phyloP scores from a whole-genome alignment of 140 eudicot species.

The Anethum foeniculum region DNA sequence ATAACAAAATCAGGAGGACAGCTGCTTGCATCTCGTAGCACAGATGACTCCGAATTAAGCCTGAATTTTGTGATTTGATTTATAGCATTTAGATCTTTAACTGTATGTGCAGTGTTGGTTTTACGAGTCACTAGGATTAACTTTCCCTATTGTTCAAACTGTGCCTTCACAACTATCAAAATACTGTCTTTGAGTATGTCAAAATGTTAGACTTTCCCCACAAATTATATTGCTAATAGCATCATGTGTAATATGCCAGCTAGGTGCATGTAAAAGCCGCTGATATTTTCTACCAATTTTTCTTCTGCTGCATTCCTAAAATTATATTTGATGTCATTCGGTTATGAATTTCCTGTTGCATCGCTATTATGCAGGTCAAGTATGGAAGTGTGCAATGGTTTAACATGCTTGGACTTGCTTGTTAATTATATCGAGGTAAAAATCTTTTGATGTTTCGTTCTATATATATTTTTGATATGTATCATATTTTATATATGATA shows the following conservation, averaged over 20 bases:
- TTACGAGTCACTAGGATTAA: background rate
- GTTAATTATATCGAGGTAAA: slow-evolving; percentile 70
- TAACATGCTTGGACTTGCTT: slow-evolving; percentile 63
- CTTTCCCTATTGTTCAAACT: background rate
- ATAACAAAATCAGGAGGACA: background rate
- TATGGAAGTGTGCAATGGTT: slow-evolving; percentile 53
- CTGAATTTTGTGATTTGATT: background rate
- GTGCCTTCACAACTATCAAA: background rate
- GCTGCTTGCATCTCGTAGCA: background rate
- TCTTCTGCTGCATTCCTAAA: background rate
- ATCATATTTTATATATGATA: background rate
- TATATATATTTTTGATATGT: slow-evolving; percentile 6
- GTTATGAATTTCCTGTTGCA: background rate
- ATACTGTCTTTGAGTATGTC: background rate
- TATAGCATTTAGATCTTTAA: background rate
- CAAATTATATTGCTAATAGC: background rate
- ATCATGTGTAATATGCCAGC: background rate
- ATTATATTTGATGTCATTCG: background rate
- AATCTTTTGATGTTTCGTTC: background rate
- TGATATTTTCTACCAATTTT: too few species aligned
- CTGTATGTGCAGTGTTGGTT: background rate
- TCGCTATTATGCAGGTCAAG: slow-evolving; percentile 42
- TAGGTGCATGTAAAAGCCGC: background rate
- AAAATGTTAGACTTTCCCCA: background rate
- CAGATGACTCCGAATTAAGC: background rate